Base-by-base conservation (phyloP, 2,329 filamentous ascomycete species). In the Trichoderma sp. region DNA sequence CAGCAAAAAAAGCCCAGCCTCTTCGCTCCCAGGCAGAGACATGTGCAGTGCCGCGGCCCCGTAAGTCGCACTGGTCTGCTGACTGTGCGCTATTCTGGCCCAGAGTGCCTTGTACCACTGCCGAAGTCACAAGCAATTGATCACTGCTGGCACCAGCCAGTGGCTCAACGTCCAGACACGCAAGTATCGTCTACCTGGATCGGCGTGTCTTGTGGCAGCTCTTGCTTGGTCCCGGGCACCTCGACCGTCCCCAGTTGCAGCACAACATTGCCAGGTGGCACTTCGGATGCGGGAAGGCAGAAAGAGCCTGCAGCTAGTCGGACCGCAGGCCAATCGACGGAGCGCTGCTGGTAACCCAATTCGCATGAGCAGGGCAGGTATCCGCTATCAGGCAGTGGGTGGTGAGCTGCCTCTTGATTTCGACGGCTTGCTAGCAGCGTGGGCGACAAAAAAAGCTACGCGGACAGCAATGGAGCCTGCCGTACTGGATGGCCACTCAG, bases 181-280 rank as follows among this genome's bases (percentile, higher is more conserved):
- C 60, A 63, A 19, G 68, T 69, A 65, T 33, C 56, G 16, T 68
- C 19, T 66, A 65, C 68, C 52, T 55, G 43, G 68, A 56, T 53
- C 67, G 19, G 58, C 31, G 33, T 37, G 55, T 40, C 27, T 53
- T n/a, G n/a, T 37, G 35, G 40, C 40, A 43, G 33, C 29, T 11
- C 19, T n/a, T 55, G 49, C 21, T 27, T 29, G 19, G 53, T 57
- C 14, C 37, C 40, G 35, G 24, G 53, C 53, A 53, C 31, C 35
- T 53, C 37, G 21, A 35, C 63, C 2, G 53, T n/a, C 63, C 52
- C 63, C 63, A 66, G 35, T 33, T 58, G 55, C 63, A 70, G 55
- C 68, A 65, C 63, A 67, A 68, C 68, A 56, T 68, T 61, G 68
- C 68, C 68, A 70, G 68, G 68, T 70, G 68, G 68, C 68, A 70